Base-by-base conservation (phyloP, 805 yeast species). In the Ogataea methanolica region DNA sequence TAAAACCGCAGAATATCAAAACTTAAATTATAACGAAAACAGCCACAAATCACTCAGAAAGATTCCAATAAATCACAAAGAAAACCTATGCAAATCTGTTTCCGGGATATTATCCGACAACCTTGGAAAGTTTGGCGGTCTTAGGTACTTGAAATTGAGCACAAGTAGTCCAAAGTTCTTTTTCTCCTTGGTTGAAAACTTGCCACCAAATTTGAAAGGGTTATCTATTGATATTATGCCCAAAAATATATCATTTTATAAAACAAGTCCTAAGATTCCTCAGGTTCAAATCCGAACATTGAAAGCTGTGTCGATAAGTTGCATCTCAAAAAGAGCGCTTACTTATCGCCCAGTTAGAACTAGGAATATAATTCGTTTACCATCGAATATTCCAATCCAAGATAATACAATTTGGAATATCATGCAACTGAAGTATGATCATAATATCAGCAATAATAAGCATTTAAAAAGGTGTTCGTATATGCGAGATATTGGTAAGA, bases 131-230 rank as follows among this genome's bases (percentile, higher is more conserved):
- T 43, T 43, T 39, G 17, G n/a, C 17, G 21, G 41, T 17, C 46
- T 57, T 12, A 42, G 54, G 22, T 52, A 45, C 40, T 45, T 57
- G 23, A 53, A 50, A 33, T 48, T 57, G 17, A 54, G 54, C 36
- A 43, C 56, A 31, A 41, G 37, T 8, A 50, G 50, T 33, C 36
- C 48, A 7, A 22, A 33, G 6, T 42, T 47, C 19, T 36, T 57
- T 26, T 37, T 33, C 21, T 8, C 21, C 9, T 34, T 51, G 17
- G 23, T 55, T 26, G 47, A 46, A 41, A 47, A 40, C 21, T 49
- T 50, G 4, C 60, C 61, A 2, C 16, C 19, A 14, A 47, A 45
- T 11, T 36, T 57, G 38, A 54, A 54, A 43, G 58, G 53, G 9
- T 43, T 57, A 6, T 41, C 50, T 5, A 48, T 42, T 12, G 17